These are phyloP conservation scores for Thermoascus crustaceus DNA, from an alignment of 2,329 filamentous ascomycete genomes.

Conservation along the genomic window DNA sequence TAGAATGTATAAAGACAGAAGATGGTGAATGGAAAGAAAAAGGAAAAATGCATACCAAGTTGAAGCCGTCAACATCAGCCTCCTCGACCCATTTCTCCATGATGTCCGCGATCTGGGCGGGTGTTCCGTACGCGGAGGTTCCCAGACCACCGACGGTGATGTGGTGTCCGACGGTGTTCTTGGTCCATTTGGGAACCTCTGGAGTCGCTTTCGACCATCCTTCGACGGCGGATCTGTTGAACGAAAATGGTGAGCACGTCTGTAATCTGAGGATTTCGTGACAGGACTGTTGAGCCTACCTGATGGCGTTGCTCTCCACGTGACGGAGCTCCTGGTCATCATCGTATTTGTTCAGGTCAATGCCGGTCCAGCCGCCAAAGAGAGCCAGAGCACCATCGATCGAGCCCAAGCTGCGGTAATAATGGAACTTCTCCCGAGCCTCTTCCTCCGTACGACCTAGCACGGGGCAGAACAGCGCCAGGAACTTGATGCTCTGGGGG, in stretches of 20 bases:
- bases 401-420: slow-evolving; percentile 54
- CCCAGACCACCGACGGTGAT: slow-evolving; percentile 61
- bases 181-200: slow-evolving; percentile 61
- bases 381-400: slow-evolving; percentile 60
- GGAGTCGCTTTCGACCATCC: slow-evolving; percentile 49
- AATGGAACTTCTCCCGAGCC: slow-evolving; percentile 54
- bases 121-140: slow-evolving; percentile 56
- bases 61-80: slow-evolving; percentile 67
- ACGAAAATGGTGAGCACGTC: no score
- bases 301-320: slow-evolving; percentile 55
- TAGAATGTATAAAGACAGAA: slow-evolving; percentile 15
- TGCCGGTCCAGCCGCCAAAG: slow-evolving; percentile 68
- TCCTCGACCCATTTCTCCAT: slow-evolving; percentile 61
- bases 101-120: slow-evolving; percentile 57
- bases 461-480: slow-evolving; percentile 58
- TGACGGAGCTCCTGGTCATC: slow-evolving; percentile 57
- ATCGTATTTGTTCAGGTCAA: slow-evolving; percentile 52
- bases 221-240: slow-evolving; percentile 40
- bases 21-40: not conserved
- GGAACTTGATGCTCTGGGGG: slow-evolving; percentile 55
- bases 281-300: slow-evolving; percentile 21
- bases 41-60: slow-evolving; percentile 48
- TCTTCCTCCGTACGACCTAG: slow-evolving; percentile 59
- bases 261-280: no score
- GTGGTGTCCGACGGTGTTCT: slow-evolving; percentile 59